Evolutionary conservation across 148 eudicot genomes (phyloP).

Genomic region (Cornus kousa): DNA sequence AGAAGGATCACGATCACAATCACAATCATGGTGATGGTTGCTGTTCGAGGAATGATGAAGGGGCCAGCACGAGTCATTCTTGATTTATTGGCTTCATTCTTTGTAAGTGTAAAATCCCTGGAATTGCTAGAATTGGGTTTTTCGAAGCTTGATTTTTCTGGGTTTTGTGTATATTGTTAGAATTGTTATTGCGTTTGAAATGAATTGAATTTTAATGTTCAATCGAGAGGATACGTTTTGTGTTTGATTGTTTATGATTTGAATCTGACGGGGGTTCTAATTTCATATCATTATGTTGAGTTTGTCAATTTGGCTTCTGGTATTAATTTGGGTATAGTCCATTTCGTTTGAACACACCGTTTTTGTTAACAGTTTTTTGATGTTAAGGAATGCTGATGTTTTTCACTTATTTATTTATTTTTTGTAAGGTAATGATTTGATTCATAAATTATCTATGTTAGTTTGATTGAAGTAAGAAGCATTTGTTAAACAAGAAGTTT

Average conservation of each 20-base stretch:
- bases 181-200: background rate
- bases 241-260: background rate
- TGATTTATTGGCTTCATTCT: background rate
- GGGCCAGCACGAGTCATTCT: slow-evolving; percentile 12
- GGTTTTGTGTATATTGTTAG: background rate
- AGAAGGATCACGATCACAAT: slow-evolving; percentile 10
- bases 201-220: background rate
- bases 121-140: background rate
- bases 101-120: background rate
- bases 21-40: slow-evolving; percentile 31
- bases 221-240: background rate
- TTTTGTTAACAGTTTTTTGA: too few relatives aligned
- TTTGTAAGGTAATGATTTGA: too few relatives aligned
- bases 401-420: too few relatives aligned
- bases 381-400: too few relatives aligned
- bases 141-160: background rate
- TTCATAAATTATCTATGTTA: too few relatives aligned
- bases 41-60: slow-evolving; percentile 26
- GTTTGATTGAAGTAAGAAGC: too few relatives aligned
- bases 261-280: background rate
- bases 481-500: too few relatives aligned
- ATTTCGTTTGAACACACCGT: too few relatives aligned
- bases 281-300: too few relatives aligned
- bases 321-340: too few relatives aligned
- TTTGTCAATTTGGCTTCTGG: too few relatives aligned